Percentiles rank a stretch among this genome's conserved stretches.
phyloP scores from a whole-genome alignment of 139 green algal species.

The Diplosphaera chodatii region DNA sequence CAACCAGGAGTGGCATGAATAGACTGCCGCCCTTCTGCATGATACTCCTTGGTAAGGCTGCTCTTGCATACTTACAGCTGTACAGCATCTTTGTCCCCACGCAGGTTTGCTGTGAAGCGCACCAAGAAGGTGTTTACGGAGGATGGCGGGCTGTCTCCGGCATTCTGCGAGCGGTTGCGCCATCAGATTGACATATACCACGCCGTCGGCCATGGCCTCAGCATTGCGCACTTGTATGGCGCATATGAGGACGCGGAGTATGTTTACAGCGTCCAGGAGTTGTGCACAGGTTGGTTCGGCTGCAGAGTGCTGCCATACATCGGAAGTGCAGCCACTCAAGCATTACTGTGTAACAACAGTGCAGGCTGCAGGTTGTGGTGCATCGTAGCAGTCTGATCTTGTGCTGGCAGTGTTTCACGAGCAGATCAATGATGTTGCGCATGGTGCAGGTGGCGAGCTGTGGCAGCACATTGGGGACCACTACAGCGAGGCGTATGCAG shows the following conservation, averaged over 20 bases:
- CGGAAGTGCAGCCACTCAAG: neutral
- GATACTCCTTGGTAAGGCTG: no score
- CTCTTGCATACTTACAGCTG: neutral
- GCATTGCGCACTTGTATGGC: constrained; percentile 30
- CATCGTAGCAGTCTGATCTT: neutral
- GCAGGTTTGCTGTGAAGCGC: constrained; percentile 10
- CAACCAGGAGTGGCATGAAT: no score
- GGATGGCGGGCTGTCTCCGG: constrained; percentile 1
- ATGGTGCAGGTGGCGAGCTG: constrained; percentile 32
- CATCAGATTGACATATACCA: constrained; percentile 32
- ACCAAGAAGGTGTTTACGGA: constrained; percentile 3
- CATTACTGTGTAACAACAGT: no score
- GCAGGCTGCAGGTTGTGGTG: no score
- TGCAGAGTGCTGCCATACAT: neutral
- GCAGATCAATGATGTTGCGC: neutral
- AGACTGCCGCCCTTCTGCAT: no score
- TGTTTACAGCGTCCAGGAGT: constrained; percentile 40
- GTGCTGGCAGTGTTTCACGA: no score
- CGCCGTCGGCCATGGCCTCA: constrained; percentile 24
- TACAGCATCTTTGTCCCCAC: no score
- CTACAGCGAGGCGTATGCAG: constrained; percentile 33
- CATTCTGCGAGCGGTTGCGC: constrained; percentile 3
- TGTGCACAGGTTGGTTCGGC: constrained; percentile 19
- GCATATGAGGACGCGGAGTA: constrained; percentile 35
- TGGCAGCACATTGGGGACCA: constrained; percentile 15